Percentiles rank a stretch among this genome's conserved stretches.
Conservation (phyloP, 1,284 basidiomycete genomes). For the Fomitopsis pinicola region DNA sequence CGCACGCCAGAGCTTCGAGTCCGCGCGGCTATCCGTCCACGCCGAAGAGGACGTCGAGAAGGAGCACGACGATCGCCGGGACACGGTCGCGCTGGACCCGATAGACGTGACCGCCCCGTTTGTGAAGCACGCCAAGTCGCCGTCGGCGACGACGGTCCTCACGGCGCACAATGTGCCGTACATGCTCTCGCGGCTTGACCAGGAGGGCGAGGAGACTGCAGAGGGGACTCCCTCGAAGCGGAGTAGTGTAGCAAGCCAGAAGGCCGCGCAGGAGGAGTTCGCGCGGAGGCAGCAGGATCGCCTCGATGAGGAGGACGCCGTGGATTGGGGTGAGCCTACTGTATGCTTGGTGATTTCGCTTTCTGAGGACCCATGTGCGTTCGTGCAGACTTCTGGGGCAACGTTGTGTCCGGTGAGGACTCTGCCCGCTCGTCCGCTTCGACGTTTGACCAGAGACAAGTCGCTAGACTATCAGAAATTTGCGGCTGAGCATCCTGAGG, state of each 20-base stretch:
- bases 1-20: slow-evolving; percentile 30
- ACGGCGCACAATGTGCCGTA: slow-evolving; percentile 49
- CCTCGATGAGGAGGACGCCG: slow-evolving; percentile 27
- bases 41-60: slow-evolving; percentile 8
- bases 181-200: slow-evolving; percentile 45
- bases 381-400: slow-evolving; percentile 88
- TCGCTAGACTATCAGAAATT: slow-evolving; percentile 78
- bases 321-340: slow-evolving; percentile 73
- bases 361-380: background rate
- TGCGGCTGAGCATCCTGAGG: slow-evolving; percentile 72
- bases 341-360: background rate
- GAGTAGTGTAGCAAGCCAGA: slow-evolving; percentile 56
- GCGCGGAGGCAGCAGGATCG: slow-evolving; percentile 48
- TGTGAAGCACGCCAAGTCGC: slow-evolving; percentile 52
- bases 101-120: slow-evolving; percentile 12
- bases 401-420: slow-evolving; percentile 77
- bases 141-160: slow-evolving; percentile 56
- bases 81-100: slow-evolving; percentile 13
- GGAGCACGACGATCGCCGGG: slow-evolving; percentile 18
- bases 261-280: slow-evolving; percentile 69
- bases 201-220: slow-evolving; percentile 37
- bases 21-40: slow-evolving; percentile 15
- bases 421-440: background rate
- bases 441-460: background rate
- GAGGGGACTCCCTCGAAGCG: slow-evolving; percentile 27